Percentiles rank a stretch among this genome's conserved stretches.
Evolutionary conservation across 2,329 filamentous ascomycete genomes (phyloP).

Genomic region (Penicillium expansum): DNA sequence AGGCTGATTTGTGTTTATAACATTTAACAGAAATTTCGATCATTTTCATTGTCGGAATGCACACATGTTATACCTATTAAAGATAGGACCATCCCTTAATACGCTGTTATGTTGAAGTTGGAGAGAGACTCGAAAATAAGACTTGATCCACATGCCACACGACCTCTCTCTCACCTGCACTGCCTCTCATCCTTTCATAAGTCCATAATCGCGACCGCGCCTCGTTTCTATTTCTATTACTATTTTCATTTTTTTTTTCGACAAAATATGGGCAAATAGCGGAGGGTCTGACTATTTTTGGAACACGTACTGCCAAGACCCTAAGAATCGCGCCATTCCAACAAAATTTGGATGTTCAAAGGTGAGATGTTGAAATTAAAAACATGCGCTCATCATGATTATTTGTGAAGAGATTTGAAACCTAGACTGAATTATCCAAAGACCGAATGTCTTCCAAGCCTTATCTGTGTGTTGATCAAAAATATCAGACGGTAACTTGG

Average conservation of each 20-base stretch:
- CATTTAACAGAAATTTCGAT: background rate
- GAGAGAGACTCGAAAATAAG: no score
- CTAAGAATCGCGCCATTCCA: background rate
- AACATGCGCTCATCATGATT: accelerated
- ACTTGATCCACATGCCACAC: background rate
- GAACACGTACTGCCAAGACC: background rate
- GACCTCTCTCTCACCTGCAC: background rate
- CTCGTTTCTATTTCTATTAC: background rate
- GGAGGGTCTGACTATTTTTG: background rate
- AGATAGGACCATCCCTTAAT: background rate
- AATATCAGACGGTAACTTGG: background rate
- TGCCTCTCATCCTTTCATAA: background rate
- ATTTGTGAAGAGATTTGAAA: no score
- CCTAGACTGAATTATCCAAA: background rate
- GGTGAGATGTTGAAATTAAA: background rate
- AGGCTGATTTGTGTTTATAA: no score
- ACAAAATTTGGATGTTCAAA: background rate
- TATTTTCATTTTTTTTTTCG: background rate
- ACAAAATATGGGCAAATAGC: background rate
- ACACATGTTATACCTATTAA: background rate
- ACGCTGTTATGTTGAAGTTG: background rate
- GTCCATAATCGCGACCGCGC: background rate
- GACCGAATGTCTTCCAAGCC: background rate
- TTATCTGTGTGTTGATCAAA: background rate
- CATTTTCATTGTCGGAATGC: background rate